phyloP scores from a whole-genome alignment of 768 basidiomycete species.

The Mycena metata region DNA sequence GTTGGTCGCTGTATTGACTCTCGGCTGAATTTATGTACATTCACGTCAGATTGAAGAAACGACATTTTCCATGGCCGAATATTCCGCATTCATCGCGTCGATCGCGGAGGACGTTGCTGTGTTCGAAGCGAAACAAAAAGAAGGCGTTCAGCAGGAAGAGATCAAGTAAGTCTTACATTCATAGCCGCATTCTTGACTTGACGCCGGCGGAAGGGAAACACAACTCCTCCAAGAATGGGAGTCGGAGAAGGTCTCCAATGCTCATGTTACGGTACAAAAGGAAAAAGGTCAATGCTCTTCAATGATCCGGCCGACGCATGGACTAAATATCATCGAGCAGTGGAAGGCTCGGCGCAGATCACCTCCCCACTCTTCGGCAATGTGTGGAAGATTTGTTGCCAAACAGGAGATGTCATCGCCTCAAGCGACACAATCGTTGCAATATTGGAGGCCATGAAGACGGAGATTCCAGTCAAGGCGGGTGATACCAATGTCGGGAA shows the following conservation, averaged over 20 bases:
- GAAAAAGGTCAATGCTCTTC: not conserved
- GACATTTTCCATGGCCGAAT: slow-evolving; percentile 66
- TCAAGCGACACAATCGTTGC: slow-evolving; percentile 59
- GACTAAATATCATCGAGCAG: not conserved
- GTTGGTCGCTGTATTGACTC: slow-evolving; percentile 40
- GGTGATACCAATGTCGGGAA: slow-evolving; percentile 62
- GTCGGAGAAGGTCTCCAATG: slow-evolving; percentile 38
- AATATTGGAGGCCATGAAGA: slow-evolving; percentile 78
- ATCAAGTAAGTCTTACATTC: slow-evolving; percentile 48
- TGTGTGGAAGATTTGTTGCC: slow-evolving; percentile 65
- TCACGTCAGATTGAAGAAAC: slow-evolving; percentile 60
- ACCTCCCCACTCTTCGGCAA: slow-evolving; percentile 58
- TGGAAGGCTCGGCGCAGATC: slow-evolving; percentile 32
- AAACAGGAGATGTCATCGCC: slow-evolving; percentile 56
- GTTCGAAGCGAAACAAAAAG: slow-evolving; percentile 58
- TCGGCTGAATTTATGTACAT: slow-evolving; percentile 12
- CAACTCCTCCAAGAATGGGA: slow-evolving; percentile 61
- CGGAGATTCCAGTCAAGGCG: slow-evolving; percentile 64
- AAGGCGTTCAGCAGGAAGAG: slow-evolving; percentile 55
- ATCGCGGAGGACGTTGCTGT: slow-evolving; percentile 56
- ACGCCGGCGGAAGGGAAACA: slow-evolving; percentile 52
- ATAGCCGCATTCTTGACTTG: not conserved
- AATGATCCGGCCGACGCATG: not conserved
- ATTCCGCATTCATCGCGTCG: slow-evolving; percentile 56
- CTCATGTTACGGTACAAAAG: not conserved